Evolutionary conservation across 768 basidiomycete genomes (phyloP), one percentile per base, ranked within the genome.

Genomic region (Kwoniella shandongensis): DNA sequence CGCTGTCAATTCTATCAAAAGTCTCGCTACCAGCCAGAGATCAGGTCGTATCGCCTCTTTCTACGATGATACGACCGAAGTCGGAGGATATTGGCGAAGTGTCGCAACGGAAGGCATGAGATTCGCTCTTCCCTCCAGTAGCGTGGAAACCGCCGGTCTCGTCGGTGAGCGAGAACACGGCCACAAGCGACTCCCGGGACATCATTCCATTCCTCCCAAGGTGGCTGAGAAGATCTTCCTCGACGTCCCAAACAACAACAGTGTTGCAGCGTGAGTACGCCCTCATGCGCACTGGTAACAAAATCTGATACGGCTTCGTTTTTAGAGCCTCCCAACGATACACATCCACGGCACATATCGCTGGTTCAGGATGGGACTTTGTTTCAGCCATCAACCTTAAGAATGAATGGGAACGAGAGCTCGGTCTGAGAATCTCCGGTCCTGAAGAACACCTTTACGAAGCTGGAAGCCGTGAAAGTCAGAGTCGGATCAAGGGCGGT

Each of bases 141-240:
- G n/a, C 38, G 40, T 45, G 4, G 23, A 54, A 0, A 40, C 38
- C 27, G 29, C 20, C 17, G 39, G 44, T 15, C 8, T 45, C 2
- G 48, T 40, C 26, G 25, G 51, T 12, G 13, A 56, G 18, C 30
- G 59, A 32, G 27, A 32, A 15, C 25, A 54, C 18, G 58, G 27
- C 23, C 51, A 51, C 25, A 38, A 53, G 13, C 46, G 54, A 23
- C 42, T 38, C n/a, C 51, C 59, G 17, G 56, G 36, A 23, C 51
- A 55, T 23, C 18, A 17, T 18, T 50, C 54, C 17, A 58, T 66
- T 27, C 51, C 63, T 1, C 63, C 66, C 50, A 63, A 64, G 25
- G n/a, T 63, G 45, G 75, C 73, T 2, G 75, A 76, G 62, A 59
- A 70, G 54, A 63, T 74, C 23, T 76, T 73, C 51, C 59, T 76